Percentiles rank a stretch among this genome's conserved stretches.
Evolutionary conservation across 306 rosid genomes (phyloP).

Genomic region (Cicer judaicum): DNA sequence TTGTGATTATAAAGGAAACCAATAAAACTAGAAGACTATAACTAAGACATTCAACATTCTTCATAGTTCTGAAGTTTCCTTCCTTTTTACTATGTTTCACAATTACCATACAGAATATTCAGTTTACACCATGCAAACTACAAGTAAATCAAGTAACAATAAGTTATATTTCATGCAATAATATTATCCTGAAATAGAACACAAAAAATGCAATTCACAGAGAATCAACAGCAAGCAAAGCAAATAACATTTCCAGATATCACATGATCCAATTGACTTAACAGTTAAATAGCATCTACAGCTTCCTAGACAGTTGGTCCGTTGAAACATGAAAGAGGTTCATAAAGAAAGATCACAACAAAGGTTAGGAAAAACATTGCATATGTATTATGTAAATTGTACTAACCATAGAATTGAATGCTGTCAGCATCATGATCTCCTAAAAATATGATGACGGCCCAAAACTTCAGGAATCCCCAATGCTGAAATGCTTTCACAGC

Average conservation of each 20-base stretch:
- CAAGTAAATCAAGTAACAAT: not conserved
- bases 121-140: conserved; percentile 19
- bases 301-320: conserved; percentile 1
- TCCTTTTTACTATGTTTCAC: conserved; percentile 7
- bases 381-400: conserved; percentile 26
- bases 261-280: not conserved
- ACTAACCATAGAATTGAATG: conserved; percentile 54
- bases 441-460: conserved; percentile 70
- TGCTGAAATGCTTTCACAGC: conserved; percentile 80
- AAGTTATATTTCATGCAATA: not conserved
- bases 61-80: conserved; percentile 12
- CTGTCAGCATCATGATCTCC: conserved; percentile 66
- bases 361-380: conserved; percentile 1
- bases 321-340: conserved; percentile 1
- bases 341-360: not conserved
- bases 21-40: not conserved
- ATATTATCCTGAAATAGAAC: conserved; percentile 18
- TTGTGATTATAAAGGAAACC: conserved; percentile 14
- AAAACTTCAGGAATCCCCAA: conserved; percentile 78
- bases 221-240: conserved; percentile 15
- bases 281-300: conserved; percentile 25
- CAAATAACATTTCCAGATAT: conserved; percentile 16
- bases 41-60: not conserved
- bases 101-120: conserved; percentile 9
- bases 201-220: not conserved